Conservation (phyloP, 1,284 basidiomycete genomes). For the Malassezia vespertilionis region DNA sequence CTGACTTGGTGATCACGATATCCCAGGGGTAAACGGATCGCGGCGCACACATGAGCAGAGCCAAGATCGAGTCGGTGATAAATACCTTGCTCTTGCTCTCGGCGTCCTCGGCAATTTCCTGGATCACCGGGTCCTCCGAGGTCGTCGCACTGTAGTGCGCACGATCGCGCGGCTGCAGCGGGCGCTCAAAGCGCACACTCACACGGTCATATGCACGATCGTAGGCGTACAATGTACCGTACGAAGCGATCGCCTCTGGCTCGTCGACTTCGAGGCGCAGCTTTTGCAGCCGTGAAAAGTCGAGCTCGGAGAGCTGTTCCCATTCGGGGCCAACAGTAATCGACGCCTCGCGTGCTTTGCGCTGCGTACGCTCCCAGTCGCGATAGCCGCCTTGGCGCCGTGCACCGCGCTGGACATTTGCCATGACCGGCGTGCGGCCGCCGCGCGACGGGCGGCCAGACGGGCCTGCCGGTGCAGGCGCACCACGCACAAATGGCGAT, state of each 20-base stretch:
- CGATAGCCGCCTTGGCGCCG: constrained; percentile 72
- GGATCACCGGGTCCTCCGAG: constrained; percentile 70
- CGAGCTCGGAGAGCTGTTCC: constrained; percentile 91
- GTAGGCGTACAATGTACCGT: constrained; percentile 83
- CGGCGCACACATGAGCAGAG: constrained; percentile 88
- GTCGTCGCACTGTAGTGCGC: constrained; percentile 96
- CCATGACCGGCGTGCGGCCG: constrained; percentile 38
- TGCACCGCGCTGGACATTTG: constrained; percentile 25
- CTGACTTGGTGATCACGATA: constrained; percentile 80
- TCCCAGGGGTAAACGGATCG: constrained; percentile 98
- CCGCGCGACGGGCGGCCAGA: constrained; percentile 48
- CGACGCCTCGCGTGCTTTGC: constrained; percentile 74
- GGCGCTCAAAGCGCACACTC: constrained; percentile 72
- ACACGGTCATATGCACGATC: constrained; percentile 92
- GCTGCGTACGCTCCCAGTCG: constrained; percentile 85
- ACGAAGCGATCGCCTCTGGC: constrained; percentile 54
- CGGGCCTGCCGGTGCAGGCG: neutral
- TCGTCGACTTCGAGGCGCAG: constrained; percentile 68
- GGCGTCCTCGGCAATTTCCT: constrained; percentile 25
- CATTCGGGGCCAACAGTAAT: constrained; percentile 85
- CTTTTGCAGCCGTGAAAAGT: constrained; percentile 85
- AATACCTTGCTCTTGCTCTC: constrained; percentile 67
- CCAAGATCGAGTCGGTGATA: constrained; percentile 88
- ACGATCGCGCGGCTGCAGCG: constrained; percentile 81
- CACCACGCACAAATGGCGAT: neutral